Evolutionary conservation across 306 rosid species (phyloP), one percentile per base, ranked within the genome.

Genomic region (Cucumis cinereus): DNA sequence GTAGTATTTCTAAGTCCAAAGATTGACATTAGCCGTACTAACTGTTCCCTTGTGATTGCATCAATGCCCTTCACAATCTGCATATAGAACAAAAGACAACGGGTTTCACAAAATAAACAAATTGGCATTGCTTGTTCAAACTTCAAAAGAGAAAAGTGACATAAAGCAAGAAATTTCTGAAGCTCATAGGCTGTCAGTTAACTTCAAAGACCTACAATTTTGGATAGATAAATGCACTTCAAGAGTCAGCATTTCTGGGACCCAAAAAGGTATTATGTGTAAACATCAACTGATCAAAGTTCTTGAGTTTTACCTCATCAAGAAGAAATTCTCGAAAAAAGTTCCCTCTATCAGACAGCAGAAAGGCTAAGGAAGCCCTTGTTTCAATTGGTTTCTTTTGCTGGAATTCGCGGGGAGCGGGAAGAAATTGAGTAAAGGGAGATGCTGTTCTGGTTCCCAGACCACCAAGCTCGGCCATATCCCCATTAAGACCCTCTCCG

Each of bases 11-110:
- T 84, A 73, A 91, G 23, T 83, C 98, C 97, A 22, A 91, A 79
- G 70, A 87, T 72, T 77, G 96, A 83, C 91, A 87, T 85, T 75
- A 77, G 71, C 74, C 88, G 85, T 61, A 94, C 96, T 75, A 94
- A 85, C 82, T 94, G 98, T 82, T 94, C 98, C 83, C 98, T 91
- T 28, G 97, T 85, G 75, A 94, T 79, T 71, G 97, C 98, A 83
- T 94, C 98, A 76, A 94, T 94, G 74, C 95, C 98, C 84, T 94
- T 91, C 24, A 94, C 98, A 71, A 94, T 89, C 98, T 94, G 92
- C 74, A 67, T 71, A 67, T 49, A 74, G 70, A 81, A 63, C 35
- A 23, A 71, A 54, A 62, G 33, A 56, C 81, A 74, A 76, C 61
- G 15, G 15, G 17, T 82, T 69, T 70, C 55, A 40, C 47, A 40